A percentile compares a stretch with the other conserved stretches of the same genome.
These are phyloP conservation scores for Rutstroemia sp. DNA, from an alignment of 2,329 filamentous ascomycete genomes.

Conservation along the genomic window DNA sequence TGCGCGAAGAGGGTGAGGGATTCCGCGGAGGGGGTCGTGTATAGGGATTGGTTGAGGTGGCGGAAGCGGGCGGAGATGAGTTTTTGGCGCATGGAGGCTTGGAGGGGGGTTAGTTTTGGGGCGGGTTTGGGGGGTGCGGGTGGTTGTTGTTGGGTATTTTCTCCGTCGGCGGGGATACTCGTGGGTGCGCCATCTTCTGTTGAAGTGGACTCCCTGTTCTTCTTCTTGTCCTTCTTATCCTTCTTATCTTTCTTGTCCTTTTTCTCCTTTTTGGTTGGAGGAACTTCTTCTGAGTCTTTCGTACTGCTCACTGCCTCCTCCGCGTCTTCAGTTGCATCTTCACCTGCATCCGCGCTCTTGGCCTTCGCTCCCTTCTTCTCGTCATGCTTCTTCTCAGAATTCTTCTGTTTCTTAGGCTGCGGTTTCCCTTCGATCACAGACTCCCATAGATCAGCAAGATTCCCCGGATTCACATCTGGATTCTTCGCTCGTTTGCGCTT, in stretches of 20 bases:
- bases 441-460: constrained; percentile 73
- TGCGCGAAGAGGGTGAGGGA: constrained; percentile 77
- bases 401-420: constrained; percentile 25
- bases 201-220: constrained; percentile 11
- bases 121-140: constrained; percentile 35
- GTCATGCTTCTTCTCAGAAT: constrained; percentile 9
- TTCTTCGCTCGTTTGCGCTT: constrained; percentile 49
- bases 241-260: constrained; percentile 33
- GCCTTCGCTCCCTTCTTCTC: constrained; percentile 25
- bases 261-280: constrained; percentile 22
- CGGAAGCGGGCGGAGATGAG: constrained; percentile 92
- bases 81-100: constrained; percentile 91
- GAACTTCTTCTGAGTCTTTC: constrained; percentile 10
- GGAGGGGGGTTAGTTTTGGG: constrained; percentile 77
- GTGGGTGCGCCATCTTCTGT: neutral
- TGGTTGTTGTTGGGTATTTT: constrained; percentile 20
- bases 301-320: neutral
- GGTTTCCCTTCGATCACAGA: constrained; percentile 64
- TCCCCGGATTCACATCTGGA: constrained; percentile 53
- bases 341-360: constrained; percentile 24
- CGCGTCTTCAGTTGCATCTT: constrained; percentile 26
- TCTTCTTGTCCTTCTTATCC: constrained; percentile 24
- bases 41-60: constrained; percentile 93
- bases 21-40: constrained; percentile 79
- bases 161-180: neutral